Evolutionary conservation across 1,139 yeast species (phyloP).

Genomic region (Scheffersomyces quercinus): DNA sequence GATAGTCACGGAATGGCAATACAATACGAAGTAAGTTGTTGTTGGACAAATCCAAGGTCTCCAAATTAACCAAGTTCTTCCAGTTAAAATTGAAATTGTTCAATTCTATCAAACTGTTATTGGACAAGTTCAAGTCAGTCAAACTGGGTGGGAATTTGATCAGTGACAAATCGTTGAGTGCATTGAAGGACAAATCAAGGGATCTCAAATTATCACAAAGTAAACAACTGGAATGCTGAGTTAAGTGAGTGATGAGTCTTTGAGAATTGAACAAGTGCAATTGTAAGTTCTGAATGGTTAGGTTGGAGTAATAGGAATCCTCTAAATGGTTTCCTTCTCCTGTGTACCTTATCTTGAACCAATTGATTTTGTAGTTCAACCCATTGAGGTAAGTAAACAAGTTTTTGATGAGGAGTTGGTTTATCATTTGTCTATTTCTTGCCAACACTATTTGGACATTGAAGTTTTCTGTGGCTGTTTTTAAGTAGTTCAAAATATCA

Average conservation of each 20-base stretch:
- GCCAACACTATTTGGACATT: constrained; percentile 12
- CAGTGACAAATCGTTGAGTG: constrained; percentile 14
- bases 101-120: constrained; percentile 18
- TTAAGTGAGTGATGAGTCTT: constrained; percentile 11
- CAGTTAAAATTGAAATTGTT: constrained; percentile 9
- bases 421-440: constrained; percentile 7
- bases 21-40: constrained; percentile 16
- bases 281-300: constrained; percentile 11
- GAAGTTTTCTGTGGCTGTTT: constrained; percentile 9
- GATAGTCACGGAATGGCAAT: background rate
- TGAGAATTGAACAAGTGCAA: constrained; percentile 13
- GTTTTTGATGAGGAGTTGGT: constrained; percentile 5
- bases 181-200: constrained; percentile 25
- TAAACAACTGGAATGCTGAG: constrained; percentile 6
- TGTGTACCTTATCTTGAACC: constrained; percentile 11
- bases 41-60: constrained; percentile 24
- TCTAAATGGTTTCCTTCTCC: background rate
- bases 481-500: constrained; percentile 5
- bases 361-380: constrained; percentile 5
- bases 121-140: constrained; percentile 21
- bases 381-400: constrained; percentile 8
- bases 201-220: constrained; percentile 11
- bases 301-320: constrained; percentile 1
- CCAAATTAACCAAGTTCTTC: constrained; percentile 10
- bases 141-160: constrained; percentile 9